phyloP scores from a whole-genome alignment of 257 asterid species.

The Solanum sitiens region DNA sequence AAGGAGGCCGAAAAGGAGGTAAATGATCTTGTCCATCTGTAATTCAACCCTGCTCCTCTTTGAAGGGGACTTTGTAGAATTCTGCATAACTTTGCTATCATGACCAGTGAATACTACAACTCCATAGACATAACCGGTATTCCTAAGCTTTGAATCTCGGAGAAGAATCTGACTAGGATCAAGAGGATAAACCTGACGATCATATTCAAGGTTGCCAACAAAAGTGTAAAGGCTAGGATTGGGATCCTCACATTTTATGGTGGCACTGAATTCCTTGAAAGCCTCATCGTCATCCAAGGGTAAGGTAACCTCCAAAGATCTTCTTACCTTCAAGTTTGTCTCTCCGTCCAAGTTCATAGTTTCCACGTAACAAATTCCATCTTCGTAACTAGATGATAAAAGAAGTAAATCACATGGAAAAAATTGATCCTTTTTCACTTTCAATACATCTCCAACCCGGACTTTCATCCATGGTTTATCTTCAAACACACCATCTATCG shows the following conservation, averaged over 20 bases:
- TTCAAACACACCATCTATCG: constrained; percentile 55
- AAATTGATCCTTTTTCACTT: constrained; percentile 81
- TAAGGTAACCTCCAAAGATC: constrained; percentile 63
- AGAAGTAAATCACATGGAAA: constrained; percentile 92
- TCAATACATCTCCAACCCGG: constrained; percentile 81
- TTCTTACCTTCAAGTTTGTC: constrained; percentile 88
- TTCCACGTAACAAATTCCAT: constrained; percentile 93
- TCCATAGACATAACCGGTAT: constrained; percentile 73
- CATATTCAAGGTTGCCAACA: constrained; percentile 78
- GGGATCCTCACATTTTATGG: constrained; percentile 87
- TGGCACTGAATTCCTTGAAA: constrained; percentile 64
- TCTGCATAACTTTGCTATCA: constrained; percentile 95
- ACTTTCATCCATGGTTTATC: constrained; percentile 78
- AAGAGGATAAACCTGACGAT: constrained; percentile 52
- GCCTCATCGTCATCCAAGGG: constrained; percentile 47
- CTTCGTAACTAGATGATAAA: constrained; percentile 79
- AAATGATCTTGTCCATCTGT: constrained; percentile 90
- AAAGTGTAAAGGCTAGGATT: constrained; percentile 80
- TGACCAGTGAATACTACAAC: constrained; percentile 82
- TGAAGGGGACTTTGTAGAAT: constrained; percentile 84
- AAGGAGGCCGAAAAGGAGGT: constrained; percentile 68
- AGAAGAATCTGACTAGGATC: constrained; percentile 93
- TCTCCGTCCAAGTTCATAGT: constrained; percentile 97
- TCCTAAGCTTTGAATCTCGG: constrained; percentile 90
- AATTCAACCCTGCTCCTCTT: constrained; percentile 81